A percentile compares a stretch with the other conserved stretches of the same genome.
phyloP scores from a whole-genome alignment of 2,329 filamentous ascomycete species.

The Pseudonectria foliicola region DNA sequence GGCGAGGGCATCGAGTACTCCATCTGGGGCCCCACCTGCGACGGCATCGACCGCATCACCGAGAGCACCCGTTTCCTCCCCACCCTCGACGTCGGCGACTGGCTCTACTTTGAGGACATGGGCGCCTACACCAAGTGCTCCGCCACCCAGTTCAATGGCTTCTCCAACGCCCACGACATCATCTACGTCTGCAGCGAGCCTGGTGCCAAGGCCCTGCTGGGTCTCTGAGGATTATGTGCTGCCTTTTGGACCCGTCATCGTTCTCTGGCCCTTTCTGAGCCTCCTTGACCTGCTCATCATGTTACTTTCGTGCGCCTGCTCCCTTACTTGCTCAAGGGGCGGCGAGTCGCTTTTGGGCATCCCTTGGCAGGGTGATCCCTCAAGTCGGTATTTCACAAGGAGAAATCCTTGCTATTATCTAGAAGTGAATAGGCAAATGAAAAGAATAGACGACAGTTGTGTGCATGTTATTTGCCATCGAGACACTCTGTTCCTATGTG shows the following conservation, averaged over 20 bases:
- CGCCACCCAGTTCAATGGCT: conserved; percentile 95
- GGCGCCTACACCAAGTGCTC: conserved; percentile 98
- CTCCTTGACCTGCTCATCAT: neutral
- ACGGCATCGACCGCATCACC: conserved; percentile 92
- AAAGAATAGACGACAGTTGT: too few relatives aligned
- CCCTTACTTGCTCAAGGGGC: neutral
- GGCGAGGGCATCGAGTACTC: conserved; percentile 70
- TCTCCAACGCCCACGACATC: conserved; percentile 84
- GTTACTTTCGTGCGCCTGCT: conserved; percentile 6
- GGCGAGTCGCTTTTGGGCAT: neutral
- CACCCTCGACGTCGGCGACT: conserved; percentile 84
- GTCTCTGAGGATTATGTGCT: conserved; percentile 4
- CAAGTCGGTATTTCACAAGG: too few relatives aligned
- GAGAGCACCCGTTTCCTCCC: conserved; percentile 71
- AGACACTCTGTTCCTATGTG: too few relatives aligned
- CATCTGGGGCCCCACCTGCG: conserved; percentile 96
- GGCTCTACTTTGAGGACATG: conserved; percentile 99
- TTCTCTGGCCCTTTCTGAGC: too few relatives aligned
- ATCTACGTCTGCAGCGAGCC: conserved; percentile 94
- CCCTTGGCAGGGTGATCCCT: too few relatives aligned
- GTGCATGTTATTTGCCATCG: too few relatives aligned
- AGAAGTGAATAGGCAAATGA: too few relatives aligned
- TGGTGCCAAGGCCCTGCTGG: conserved; percentile 68
- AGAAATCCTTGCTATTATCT: too few relatives aligned
- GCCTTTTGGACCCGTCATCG: too few relatives aligned